Evolutionary conservation across 139 green algal species (phyloP), one percentile per base, ranked within the genome.

Genomic region (Chlorella sp.): DNA sequence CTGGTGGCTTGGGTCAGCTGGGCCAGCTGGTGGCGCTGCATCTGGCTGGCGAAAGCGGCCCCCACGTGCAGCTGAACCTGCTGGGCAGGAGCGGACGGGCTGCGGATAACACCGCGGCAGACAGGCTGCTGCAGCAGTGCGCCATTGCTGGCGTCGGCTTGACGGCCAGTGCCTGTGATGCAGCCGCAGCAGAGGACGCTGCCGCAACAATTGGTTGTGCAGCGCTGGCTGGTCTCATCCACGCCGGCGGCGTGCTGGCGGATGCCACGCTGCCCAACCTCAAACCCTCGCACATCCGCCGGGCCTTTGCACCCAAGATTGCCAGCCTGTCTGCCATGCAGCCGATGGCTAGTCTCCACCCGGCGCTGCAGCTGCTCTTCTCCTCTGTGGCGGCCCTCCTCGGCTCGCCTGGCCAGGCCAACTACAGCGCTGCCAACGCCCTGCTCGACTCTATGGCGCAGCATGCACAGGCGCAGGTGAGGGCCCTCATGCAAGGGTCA

Each of bases 351-450:
- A 21, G 2, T 6, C 36, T 67, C 3, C 67, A 87, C 1, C 77
- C 77, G 1, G 45, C 58, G 33, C 14, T 45, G 23, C n/a, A 66
- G 17, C 29, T 79, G 29, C 48, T 87, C 25, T 87, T 86, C 71
- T 85, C 80, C 33, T 85, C 80, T 21, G 78, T 85, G 38, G 91
- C 91, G 4, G 82, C 87, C 38, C 77, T 95, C 53, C 84, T 95
- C 48, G 91, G 91, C 29, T 81, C 85, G 2, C 74, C 88, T 35
- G 92, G 93, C 27, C 92, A 97, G 71, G 83, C 90, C 65, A 91
- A 87, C 79, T 97, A 97, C 79, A 76, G 74, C 65, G 78, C 84
- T 15, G 93, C 92, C 65, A 97, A 97, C 73, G 85, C 81, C 23
- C 79, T 66, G 0, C 73, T 97, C 69, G 90, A 95, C 40, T 55